Conservation (phyloP, 139 green algal genomes). For the Tetradesmus lagerheimii region DNA sequence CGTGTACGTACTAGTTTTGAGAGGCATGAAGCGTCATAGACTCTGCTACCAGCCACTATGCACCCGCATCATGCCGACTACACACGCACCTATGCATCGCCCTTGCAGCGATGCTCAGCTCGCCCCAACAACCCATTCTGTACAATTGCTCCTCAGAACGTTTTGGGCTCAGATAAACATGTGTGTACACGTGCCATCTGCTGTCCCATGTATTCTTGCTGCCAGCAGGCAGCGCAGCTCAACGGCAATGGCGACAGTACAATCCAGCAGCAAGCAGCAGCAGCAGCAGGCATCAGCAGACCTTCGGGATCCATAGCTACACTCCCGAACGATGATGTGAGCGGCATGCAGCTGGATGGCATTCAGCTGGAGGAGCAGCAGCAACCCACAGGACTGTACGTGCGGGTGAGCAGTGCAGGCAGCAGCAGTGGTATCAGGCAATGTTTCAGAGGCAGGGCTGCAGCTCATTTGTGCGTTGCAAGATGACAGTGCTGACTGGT, state of each 20-base stretch:
- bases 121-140: too few species aligned
- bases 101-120: too few species aligned
- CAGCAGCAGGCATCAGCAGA: neutral
- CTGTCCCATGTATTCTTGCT: neutral
- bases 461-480: too few species aligned
- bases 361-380: slow-evolving; percentile 49
- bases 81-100: too few species aligned
- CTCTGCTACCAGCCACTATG: too few species aligned
- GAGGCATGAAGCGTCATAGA: too few species aligned
- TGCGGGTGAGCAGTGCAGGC: slow-evolving; percentile 46
- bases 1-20: too few species aligned
- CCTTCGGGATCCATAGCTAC: neutral
- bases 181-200: neutral
- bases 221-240: neutral
- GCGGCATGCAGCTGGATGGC: slow-evolving; percentile 46
- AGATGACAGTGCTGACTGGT: too few species aligned
- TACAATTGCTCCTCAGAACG: neutral
- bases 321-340: slow-evolving; percentile 34
- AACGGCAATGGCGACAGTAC: slow-evolving; percentile 2
- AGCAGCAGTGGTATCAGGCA: too few species aligned
- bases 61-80: too few species aligned
- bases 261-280: neutral
- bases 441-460: too few species aligned
- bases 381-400: slow-evolving; percentile 51
- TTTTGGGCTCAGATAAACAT: neutral